Conservation (phyloP, 2,329 filamentous ascomycete species). For the Parastagonospora avenae region DNA sequence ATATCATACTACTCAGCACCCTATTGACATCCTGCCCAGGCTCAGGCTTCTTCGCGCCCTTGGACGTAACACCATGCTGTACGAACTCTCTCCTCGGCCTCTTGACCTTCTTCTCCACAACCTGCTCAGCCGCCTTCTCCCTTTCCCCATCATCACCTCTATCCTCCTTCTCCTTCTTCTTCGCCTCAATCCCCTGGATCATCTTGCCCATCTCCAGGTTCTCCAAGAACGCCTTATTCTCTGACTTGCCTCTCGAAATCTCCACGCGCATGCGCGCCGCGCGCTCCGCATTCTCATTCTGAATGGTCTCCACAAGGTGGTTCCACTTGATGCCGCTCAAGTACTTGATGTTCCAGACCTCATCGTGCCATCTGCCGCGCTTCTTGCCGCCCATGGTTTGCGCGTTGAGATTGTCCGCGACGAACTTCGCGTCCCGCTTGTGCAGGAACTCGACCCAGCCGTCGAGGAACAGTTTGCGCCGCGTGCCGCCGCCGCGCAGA, state of each 20-base stretch:
- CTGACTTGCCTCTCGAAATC: slow-evolving; percentile 73
- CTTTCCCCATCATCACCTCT: slow-evolving; percentile 19
- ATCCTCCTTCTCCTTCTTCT: slow-evolving; percentile 51
- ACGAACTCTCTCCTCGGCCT: slow-evolving; percentile 62
- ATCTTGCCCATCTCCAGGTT: slow-evolving; percentile 83
- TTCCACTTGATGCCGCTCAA: slow-evolving; percentile 84
- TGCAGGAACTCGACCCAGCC: slow-evolving; percentile 84
- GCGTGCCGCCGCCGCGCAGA: slow-evolving; percentile 76
- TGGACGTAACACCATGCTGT: slow-evolving; percentile 63
- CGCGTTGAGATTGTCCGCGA: slow-evolving; percentile 76
- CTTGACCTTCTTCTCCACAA: slow-evolving; percentile 3
- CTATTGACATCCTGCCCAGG: slow-evolving; percentile 37
- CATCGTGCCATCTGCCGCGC: slow-evolving; percentile 80
- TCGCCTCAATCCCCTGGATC: slow-evolving; percentile 64
- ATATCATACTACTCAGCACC: slow-evolving; percentile 47
- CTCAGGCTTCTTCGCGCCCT: slow-evolving; percentile 40
- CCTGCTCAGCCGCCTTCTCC: slow-evolving; percentile 12
- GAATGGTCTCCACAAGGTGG: slow-evolving; percentile 73
- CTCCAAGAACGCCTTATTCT: slow-evolving; percentile 80
- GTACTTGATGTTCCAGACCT: slow-evolving; percentile 85
- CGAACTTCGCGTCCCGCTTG: slow-evolving; percentile 78
- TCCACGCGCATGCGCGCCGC: slow-evolving; percentile 77
- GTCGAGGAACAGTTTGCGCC: slow-evolving; percentile 80
- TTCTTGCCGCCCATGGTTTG: slow-evolving; percentile 83
- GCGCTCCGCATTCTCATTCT: slow-evolving; percentile 80